Conservation (phyloP, 371 early-diverging fungal genomes). For the Haplosporangium sp. region DNA sequence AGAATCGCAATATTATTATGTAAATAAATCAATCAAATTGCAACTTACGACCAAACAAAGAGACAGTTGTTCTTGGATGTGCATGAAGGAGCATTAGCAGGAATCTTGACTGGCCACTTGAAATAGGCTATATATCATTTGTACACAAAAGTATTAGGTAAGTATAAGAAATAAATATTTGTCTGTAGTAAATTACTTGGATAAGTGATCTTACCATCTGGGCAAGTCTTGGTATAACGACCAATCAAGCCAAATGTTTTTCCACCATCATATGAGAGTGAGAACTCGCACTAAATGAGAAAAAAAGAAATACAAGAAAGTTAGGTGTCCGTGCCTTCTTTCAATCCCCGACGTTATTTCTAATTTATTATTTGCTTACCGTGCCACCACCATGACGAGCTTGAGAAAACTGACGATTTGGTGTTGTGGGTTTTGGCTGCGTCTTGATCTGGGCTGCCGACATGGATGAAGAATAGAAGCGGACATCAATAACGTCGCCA, state of each 20-base stretch:
- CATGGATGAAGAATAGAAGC: slow-evolving; percentile 38
- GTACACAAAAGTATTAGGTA: too few relatives aligned
- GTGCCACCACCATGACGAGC: slow-evolving; percentile 54
- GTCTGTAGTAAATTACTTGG: neutral
- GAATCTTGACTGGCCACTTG: slow-evolving; percentile 65
- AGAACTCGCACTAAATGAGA: slow-evolving; percentile 71
- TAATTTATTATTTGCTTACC: slow-evolving; percentile 21
- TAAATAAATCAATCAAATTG: neutral
- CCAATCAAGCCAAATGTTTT: slow-evolving; percentile 69
- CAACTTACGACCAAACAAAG: slow-evolving; percentile 69
- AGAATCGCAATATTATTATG: neutral
- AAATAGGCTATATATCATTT: slow-evolving; percentile 26
- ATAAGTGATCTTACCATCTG: slow-evolving; percentile 51
- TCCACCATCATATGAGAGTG: slow-evolving; percentile 74
- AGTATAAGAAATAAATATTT: too few relatives aligned
- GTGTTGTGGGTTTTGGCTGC: slow-evolving; percentile 26
- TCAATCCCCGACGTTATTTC: neutral
- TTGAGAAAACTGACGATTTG: slow-evolving; percentile 26
- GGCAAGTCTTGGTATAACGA: slow-evolving; percentile 61
- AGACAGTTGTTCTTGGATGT: slow-evolving; percentile 50
- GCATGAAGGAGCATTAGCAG: slow-evolving; percentile 62
- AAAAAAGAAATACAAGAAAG: neutral
- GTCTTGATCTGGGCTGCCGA: slow-evolving; percentile 17
- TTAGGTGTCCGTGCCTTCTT: neutral
- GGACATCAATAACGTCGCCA: slow-evolving; percentile 38